phyloP scores from a whole-genome alignment of 768 basidiomycete species.

The Sarcodon sp. region DNA sequence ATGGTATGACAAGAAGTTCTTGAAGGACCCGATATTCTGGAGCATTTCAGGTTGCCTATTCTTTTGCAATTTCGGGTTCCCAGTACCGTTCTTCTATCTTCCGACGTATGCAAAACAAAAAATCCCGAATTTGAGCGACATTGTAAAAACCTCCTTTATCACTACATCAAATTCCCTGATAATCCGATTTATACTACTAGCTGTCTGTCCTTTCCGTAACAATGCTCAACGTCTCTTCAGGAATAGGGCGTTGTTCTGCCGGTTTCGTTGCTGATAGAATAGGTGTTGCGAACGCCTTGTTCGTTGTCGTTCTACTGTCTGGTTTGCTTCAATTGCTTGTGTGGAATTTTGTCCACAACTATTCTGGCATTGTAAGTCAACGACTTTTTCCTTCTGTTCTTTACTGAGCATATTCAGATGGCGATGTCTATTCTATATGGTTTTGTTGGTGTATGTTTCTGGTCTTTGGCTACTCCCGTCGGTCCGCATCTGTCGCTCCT shows the following conservation, averaged over 20 bases:
- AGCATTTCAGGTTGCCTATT: constrained; percentile 19
- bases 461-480: constrained; percentile 20
- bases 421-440: constrained; percentile 20
- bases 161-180: background rate
- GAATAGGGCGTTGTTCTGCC: constrained; percentile 15
- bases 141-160: constrained; percentile 1
- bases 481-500: constrained; percentile 12
- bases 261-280: constrained; percentile 24
- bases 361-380: constrained; percentile 13
- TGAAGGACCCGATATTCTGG: constrained; percentile 17
- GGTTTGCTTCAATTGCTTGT: constrained; percentile 23
- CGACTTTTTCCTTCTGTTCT: background rate
- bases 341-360: constrained; percentile 23
- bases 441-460: constrained; percentile 21
- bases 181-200: background rate
- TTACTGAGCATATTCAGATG: constrained; percentile 6
- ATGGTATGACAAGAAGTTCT: constrained; percentile 11
- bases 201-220: constrained; percentile 8
- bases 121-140: constrained; percentile 6
- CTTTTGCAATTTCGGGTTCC: constrained; percentile 12
- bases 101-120: constrained; percentile 9
- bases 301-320: constrained; percentile 19
- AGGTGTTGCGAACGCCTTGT: constrained; percentile 26
- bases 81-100: constrained; percentile 9
- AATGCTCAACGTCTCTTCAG: constrained; percentile 10